Base-by-base conservation (phyloP, 345 rosid species). In the Melastoma malabathricum region DNA sequence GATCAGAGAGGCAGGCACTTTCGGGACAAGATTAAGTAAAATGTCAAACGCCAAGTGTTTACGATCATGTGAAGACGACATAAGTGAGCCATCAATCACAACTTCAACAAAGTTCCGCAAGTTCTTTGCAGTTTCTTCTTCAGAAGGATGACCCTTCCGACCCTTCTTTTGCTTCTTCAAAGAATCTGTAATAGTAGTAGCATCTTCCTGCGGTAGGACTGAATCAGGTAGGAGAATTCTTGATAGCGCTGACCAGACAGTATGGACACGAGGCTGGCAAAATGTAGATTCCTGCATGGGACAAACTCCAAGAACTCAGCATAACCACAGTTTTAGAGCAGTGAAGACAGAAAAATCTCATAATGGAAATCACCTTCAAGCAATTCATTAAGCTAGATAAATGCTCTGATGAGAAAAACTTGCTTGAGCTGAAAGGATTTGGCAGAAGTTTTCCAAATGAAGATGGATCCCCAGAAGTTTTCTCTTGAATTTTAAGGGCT, bases 221-320 rank as follows among this genome's bases (percentile, higher is more conserved):
- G 63, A 58, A 34, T 83, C 86, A 29, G 98, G 96, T 62, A 92
- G 75, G 43, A 92, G 84, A 62, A 84, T 75, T 58, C 79, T 75
- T 22, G 72, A 72, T 59, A 93, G 70, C 60, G 76, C 72, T 46
- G 80, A 77, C 99, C 97, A 93, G 51, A 88, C 54, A 57, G 92
- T 71, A 58, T 93, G 99, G 52, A 88, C 74, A 59, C 97, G 88
- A 64, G 99, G 99, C 71, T 83, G 95, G 60, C 97, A 93, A 73
- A 88, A 87, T 51, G 95, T 73, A 48, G 99, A 83, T 63, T 88
- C 95, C 99, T 93, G 89, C 62, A 6, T 16, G 57, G 53, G 53
- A 61, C 60, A 59, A 92, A 97, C 96, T 92, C 82, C 60, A 88
- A 71, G 69, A 93, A 83, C 38, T 29, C 38, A 29, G 38, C 38